Base-by-base conservation (phyloP, 164 flowering plant genomes). In the Magnolia officinalis region DNA sequence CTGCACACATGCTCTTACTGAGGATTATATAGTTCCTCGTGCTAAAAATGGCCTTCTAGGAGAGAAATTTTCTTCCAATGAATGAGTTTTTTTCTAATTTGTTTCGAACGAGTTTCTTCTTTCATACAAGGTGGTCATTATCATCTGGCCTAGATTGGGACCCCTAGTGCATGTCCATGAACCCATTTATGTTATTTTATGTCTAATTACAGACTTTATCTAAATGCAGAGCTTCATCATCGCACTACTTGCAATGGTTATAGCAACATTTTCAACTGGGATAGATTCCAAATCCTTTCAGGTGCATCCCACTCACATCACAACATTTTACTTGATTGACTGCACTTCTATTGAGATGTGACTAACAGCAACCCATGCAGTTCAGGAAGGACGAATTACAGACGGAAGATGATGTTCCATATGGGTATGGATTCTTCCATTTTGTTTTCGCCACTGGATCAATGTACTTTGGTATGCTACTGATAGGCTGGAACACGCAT, bases 261-360 rank as follows among this genome's bases (percentile, higher is more conserved):
- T 92, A 71, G 98, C 98, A 29, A 95, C 97, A 63, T 92, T 95
- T 77, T 90, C 98, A 50, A 92, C 98, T 1, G 98, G 98, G n/a
- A 89, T 92, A 50, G 98, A 95, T 75, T 95, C 97, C n/a, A 79
- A 92, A 86, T 85, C 92, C 76, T 95, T 95, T 81, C 95, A 92
- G 98, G 98, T 94, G 63, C 45, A 52, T 55, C 63, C 59, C 21
- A 65, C 13, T 65, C 37, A 37, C 45, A 37, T 37, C 37, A 21
- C 29, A 29, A 8, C 20, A 19, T 52, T 51, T 29, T n/a, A n/a
- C 49, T 63, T 79, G 6, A 18, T 23, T 76, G 14, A 29, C 26
- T 71, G 20, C 7, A 71, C 5, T 71, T 71, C 50, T 13, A 71
- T 7, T 45, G 24, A 5, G 24, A 24, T 21, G 45, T 63, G 55